A percentile compares a stretch with the other conserved stretches of the same genome.
Evolutionary conservation across 1,284 basidiomycete genomes (phyloP).

Genomic region (Malassezia pachydermatis): DNA sequence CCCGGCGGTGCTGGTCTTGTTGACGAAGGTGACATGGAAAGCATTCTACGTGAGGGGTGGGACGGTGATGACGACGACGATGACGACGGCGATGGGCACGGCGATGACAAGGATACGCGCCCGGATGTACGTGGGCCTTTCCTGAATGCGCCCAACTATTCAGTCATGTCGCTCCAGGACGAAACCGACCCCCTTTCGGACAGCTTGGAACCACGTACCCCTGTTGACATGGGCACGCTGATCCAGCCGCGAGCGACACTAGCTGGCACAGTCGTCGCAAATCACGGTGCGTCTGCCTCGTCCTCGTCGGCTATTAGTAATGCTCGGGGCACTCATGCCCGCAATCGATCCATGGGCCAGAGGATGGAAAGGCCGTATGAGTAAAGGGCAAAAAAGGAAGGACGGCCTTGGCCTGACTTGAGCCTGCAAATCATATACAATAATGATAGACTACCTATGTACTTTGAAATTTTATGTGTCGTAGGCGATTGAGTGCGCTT

Average conservation of each 20-base stretch:
- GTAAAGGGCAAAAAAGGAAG: background rate
- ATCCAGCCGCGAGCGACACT: no score
- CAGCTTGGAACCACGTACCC: background rate
- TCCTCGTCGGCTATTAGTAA: slow-evolving; percentile 12
- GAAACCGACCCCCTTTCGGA: slow-evolving; percentile 7
- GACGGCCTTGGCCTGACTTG: background rate
- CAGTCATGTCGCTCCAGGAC: slow-evolving; percentile 4
- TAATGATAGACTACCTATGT: no score
- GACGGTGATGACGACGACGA: slow-evolving; percentile 4
- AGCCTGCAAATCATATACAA: background rate
- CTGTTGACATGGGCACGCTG: slow-evolving; percentile 12
- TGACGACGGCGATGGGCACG: no score
- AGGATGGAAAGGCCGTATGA: slow-evolving; percentile 1
- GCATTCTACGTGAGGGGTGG: slow-evolving; percentile 11
- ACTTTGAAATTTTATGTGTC: background rate
- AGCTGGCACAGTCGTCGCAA: no score
- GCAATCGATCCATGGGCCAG: slow-evolving; percentile 11
- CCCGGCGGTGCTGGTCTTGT: background rate
- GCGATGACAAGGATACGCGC: slow-evolving; percentile 3
- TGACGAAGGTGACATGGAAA: slow-evolving; percentile 6
- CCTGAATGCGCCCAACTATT: slow-evolving; percentile 10
- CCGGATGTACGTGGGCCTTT: slow-evolving; percentile 3
- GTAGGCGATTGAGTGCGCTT: slow-evolving; percentile 12
- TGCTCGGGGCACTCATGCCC: slow-evolving; percentile 9
- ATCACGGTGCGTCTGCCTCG: background rate